Evolutionary conservation across 164 flowering plant genomes (phyloP), one percentile per base, ranked within the genome.

Genomic region (Dillenia suffruticosa): DNA sequence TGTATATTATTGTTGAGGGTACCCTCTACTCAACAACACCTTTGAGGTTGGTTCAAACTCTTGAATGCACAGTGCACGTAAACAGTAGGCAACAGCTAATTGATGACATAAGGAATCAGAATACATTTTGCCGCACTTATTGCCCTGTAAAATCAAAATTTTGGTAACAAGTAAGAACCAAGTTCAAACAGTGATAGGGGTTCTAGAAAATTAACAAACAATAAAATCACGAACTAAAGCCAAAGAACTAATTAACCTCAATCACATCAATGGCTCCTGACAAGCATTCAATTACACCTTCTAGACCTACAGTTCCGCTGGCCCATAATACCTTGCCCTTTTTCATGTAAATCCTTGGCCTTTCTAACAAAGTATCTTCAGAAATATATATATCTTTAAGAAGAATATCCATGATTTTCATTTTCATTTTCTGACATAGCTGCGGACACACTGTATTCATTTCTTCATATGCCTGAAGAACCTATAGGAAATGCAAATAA

Each of bases 381-480:
- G 82, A 58, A 32, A 57, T 60, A 71, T 84, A 84, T 3, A 86
- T 68, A 63, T 85, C 71, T 49, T 74, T 51, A 70, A 94, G 60
- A 19, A 91, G 93, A 64, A 78, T 72, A 60, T 74, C 58, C 4
- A 74, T 74, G 16, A 86, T 75, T 66, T 77, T 63, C 72, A 79
- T 69, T 74, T 82, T 87, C 96, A 89, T 87, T 77, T 51, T 68
- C 59, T 71, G 79, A 75, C 89, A 84, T 17, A 83, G 69, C 46
- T 67, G 65, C 19, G 84, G 83, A 59, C 62, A 59, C 10, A 59
- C 56, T 46, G 68, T 46, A 52, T 63, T 70, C 69, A 83, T 45
- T 73, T 82, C 89, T 53, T 81, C 82, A 69, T 91, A 94, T 52
- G 81, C 84, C 69, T 68, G 58, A 71, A 91, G 87, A 77, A 89